These are phyloP conservation scores for Suillus fuscotomentosus DNA, from an alignment of 768 basidiomycete genomes.

Conservation along the genomic window DNA sequence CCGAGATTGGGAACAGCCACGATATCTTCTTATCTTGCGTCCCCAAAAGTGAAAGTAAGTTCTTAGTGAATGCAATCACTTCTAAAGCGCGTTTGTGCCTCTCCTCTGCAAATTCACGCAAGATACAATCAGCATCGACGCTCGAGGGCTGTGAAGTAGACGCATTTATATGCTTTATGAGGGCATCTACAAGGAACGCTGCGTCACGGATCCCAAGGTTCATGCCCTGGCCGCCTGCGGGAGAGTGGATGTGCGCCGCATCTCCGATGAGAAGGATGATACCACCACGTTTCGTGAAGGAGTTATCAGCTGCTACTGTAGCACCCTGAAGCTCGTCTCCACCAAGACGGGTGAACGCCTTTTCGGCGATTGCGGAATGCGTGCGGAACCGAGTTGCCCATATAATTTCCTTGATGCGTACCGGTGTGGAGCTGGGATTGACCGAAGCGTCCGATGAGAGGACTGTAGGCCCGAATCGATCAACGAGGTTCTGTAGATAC, in stretches of 20 bases:
- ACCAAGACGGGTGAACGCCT: conserved; percentile 32
- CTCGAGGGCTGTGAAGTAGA: conserved; percentile 9
- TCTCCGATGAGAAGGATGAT: conserved; percentile 37
- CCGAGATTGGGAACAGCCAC: conserved; percentile 5
- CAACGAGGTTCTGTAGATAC: conserved; percentile 44
- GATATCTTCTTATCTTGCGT: not conserved
- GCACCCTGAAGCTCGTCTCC: not conserved
- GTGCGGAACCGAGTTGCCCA: conserved; percentile 51
- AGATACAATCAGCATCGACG: conserved; percentile 18
- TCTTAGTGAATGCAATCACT: conserved; percentile 39
- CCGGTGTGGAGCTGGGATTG: conserved; percentile 28
- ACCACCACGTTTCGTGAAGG: conserved; percentile 11
- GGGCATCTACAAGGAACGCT: conserved; percentile 37
- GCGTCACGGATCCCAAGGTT: conserved; percentile 53
- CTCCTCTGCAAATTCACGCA: conserved; percentile 23
- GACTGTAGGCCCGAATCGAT: conserved; percentile 36
- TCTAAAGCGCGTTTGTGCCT: conserved; percentile 35
- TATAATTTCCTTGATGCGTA: conserved; percentile 35
- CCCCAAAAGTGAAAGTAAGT: conserved; percentile 20
- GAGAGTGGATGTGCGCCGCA: conserved; percentile 52
- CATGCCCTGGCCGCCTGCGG: conserved; percentile 54
- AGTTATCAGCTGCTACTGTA: not conserved
- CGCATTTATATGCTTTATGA: conserved; percentile 30
- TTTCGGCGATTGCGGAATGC: conserved; percentile 42
- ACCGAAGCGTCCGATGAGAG: conserved; percentile 35